These are phyloP conservation scores for Macaranga tanarius DNA, from an alignment of 441 rosid genomes.

Conservation along the genomic window DNA sequence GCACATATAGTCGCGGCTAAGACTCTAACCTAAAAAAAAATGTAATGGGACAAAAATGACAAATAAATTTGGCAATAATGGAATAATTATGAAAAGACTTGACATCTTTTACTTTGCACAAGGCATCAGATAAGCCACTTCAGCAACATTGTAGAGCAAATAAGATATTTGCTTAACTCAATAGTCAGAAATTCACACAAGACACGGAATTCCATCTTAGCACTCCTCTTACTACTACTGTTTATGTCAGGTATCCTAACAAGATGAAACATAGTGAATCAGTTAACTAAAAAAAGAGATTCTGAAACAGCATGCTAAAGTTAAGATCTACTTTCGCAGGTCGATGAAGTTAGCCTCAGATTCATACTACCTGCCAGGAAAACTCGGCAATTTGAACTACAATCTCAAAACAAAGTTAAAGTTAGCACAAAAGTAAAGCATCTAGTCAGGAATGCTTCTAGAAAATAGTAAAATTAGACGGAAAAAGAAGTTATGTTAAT, in stretches of 20 bases:
- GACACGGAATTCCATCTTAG: slow-evolving; percentile 17
- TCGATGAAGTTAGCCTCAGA: slow-evolving; percentile 51
- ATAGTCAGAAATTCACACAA: slow-evolving; percentile 8
- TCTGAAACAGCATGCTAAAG: slow-evolving; percentile 32
- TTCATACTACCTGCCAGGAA: slow-evolving; percentile 49
- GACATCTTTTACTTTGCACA: slow-evolving; percentile 10
- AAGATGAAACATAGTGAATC: slow-evolving; percentile 22
- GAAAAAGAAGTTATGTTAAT: slow-evolving; percentile 91
- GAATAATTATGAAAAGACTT: slow-evolving; percentile 20
- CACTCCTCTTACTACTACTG: slow-evolving; percentile 6
- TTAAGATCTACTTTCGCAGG: slow-evolving; percentile 33
- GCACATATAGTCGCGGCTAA: slow-evolving; percentile 7
- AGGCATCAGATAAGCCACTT: slow-evolving; percentile 19
- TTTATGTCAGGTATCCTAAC: slow-evolving; percentile 21
- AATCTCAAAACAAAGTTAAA: slow-evolving; percentile 50
- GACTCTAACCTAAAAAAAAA: slow-evolving; percentile 18
- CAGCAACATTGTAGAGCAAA: background rate
- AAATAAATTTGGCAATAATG: slow-evolving; percentile 15
- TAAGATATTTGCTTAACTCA: slow-evolving; percentile 2
- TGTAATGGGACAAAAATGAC: slow-evolving; percentile 1
- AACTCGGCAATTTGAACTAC: slow-evolving; percentile 36
- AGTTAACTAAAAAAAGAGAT: slow-evolving; percentile 32
- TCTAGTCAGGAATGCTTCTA: slow-evolving; percentile 59
- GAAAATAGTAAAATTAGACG: slow-evolving; percentile 62
- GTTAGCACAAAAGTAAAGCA: slow-evolving; percentile 54